Percentiles rank a stretch among this genome's conserved stretches.
Conservation (phyloP, 2,329 filamentous ascomycete genomes). For the Aspergillus hiratsukae region DNA sequence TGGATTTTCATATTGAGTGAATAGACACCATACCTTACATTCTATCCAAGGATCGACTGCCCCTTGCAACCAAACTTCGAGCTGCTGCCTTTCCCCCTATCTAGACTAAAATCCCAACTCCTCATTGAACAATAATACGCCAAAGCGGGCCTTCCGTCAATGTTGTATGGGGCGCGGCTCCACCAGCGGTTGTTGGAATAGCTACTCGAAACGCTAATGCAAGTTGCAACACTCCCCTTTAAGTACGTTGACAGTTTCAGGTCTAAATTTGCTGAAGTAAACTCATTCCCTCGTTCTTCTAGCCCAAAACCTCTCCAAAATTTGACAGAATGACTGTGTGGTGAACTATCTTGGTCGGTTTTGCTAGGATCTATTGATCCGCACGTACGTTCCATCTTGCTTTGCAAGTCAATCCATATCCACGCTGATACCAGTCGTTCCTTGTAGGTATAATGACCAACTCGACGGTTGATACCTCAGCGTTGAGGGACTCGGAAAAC, state of each 20-base stretch:
- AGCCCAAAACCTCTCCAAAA: background rate
- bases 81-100: constrained; percentile 7
- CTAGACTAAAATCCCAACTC: constrained; percentile 10
- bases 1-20: no score
- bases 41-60: constrained; percentile 1
- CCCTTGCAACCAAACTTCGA: constrained; percentile 5
- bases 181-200: constrained; percentile 12
- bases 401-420: background rate
- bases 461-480: constrained; percentile 14
- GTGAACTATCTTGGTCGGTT: constrained; percentile 2
- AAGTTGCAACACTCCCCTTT: constrained; percentile 17
- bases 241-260: constrained; percentile 11
- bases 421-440: constrained; percentile 2
- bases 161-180: constrained; percentile 24
- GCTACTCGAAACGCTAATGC: background rate
- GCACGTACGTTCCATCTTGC: constrained; percentile 13
- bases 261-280: background rate
- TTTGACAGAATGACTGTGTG: constrained; percentile 12
- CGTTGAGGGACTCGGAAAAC: constrained; percentile 15
- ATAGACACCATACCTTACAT: background rate
- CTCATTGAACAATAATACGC: constrained; percentile 9
- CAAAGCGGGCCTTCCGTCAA: constrained; percentile 24
- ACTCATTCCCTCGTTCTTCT: background rate
- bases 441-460: constrained; percentile 22
- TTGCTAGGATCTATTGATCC: constrained; percentile 11